Evolutionary conservation across 768 basidiomycete species (phyloP).

Genomic region (Kwoniella sp.): DNA sequence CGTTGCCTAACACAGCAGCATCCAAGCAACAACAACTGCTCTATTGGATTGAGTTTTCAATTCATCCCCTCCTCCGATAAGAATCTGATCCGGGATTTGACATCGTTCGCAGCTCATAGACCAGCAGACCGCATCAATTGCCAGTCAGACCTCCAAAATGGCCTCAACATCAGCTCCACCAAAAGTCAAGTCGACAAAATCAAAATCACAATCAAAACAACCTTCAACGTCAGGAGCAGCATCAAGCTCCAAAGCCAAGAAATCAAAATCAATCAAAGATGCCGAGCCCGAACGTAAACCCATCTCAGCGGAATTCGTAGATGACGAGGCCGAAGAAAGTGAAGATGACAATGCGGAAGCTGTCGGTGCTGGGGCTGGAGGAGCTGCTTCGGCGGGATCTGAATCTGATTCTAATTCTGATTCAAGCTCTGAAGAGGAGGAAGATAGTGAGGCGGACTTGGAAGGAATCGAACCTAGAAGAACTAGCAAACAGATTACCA

Average conservation of each 20-base stretch:
- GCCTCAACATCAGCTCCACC: conserved; percentile 10
- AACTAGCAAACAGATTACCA: conserved; percentile 1
- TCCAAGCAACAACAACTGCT: background rate
- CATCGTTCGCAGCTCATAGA: too few relatives aligned
- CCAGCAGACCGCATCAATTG: too few relatives aligned
- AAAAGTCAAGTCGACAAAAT: conserved; percentile 8
- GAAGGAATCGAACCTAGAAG: conserved; percentile 33
- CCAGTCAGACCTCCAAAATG: conserved; percentile 5
- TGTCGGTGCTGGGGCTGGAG: background rate
- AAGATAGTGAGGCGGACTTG: conserved; percentile 34
- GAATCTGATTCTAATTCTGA: conserved; percentile 3
- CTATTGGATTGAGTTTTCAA: too few relatives aligned
- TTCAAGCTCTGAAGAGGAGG: conserved; percentile 17
- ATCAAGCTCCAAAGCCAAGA: conserved; percentile 2
- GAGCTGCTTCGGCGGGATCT: conserved; percentile 7
- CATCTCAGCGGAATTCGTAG: background rate
- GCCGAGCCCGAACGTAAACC: background rate
- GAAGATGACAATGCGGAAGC: conserved; percentile 7
- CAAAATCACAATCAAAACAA: conserved; percentile 16
- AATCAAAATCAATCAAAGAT: conserved; percentile 14
- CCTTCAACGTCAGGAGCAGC: background rate
- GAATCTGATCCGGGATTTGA: too few relatives aligned
- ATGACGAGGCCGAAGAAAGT: conserved; percentile 12
- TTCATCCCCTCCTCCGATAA: too few relatives aligned
- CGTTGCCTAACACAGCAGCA: background rate